These are phyloP conservation scores for Dorcoceras hygrometricum DNA, from an alignment of 257 asterid genomes.

Conservation along the genomic window DNA sequence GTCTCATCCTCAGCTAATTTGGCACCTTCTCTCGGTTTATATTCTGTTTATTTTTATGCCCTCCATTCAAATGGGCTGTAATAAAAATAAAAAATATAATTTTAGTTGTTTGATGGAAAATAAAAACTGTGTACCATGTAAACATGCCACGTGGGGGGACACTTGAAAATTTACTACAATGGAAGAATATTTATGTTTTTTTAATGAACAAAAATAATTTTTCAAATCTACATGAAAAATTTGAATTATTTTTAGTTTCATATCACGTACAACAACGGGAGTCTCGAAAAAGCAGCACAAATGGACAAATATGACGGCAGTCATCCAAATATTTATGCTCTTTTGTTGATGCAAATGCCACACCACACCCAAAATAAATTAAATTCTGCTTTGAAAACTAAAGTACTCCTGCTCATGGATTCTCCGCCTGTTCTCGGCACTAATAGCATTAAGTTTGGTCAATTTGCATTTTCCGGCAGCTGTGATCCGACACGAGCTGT, in stretches of 20 bases:
- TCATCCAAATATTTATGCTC: constrained; percentile 43
- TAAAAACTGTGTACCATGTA: no score
- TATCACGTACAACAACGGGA: no score
- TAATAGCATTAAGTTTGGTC: constrained; percentile 16
- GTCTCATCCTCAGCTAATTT: constrained; percentile 2
- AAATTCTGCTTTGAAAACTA: not conserved
- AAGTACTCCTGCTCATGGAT: constrained; percentile 26
- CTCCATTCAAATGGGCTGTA: not conserved
- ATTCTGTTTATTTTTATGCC: not conserved
- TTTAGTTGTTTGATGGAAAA: no score
- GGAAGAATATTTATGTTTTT: no score
- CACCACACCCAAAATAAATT: not conserved
- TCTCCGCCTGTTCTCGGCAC: constrained; percentile 34
- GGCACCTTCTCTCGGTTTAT: not conserved
- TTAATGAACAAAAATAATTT: no score
- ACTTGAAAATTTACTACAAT: no score
- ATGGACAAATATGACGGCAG: constrained; percentile 48
- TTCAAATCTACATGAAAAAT: no score
- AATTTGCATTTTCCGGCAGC: not conserved
- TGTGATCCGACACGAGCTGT: not conserved
- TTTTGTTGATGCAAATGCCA: constrained; percentile 40
- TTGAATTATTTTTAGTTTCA: no score
- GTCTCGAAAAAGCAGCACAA: constrained; percentile 44
- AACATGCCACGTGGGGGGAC: no score
- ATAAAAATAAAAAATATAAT: no score